These are phyloP conservation scores for Aspergillus steynii DNA, from an alignment of 495 filamentous ascomycete species.

Conservation along the genomic window DNA sequence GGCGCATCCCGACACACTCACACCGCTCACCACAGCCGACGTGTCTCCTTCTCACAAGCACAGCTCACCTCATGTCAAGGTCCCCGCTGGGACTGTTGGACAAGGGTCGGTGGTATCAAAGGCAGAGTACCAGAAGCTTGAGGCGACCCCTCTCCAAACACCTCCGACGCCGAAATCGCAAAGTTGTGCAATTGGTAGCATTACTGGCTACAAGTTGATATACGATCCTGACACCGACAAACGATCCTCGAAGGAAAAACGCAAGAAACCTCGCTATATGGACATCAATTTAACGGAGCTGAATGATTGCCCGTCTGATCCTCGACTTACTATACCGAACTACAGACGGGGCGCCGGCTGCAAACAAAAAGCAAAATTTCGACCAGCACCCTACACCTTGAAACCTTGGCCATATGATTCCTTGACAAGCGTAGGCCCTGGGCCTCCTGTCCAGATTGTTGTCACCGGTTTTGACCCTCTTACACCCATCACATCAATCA, in stretches of 20 bases:
- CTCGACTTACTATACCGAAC: constrained; percentile 66
- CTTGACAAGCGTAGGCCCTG: constrained; percentile 79
- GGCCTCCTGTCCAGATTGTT: constrained; percentile 84
- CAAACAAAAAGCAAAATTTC: constrained; percentile 71
- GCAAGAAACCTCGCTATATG: constrained; percentile 69
- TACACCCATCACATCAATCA: constrained; percentile 73
- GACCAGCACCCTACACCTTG: constrained; percentile 74
- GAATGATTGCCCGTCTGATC: constrained; percentile 72
- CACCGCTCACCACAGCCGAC: constrained; percentile 74
- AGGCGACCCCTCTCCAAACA: constrained; percentile 52
- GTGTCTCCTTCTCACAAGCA: constrained; percentile 68
- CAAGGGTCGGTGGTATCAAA: constrained; percentile 17
- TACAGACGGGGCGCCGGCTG: constrained; percentile 58
- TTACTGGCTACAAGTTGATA: constrained; percentile 66
- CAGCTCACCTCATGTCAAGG: constrained; percentile 51
- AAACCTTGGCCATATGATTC: constrained; percentile 77
- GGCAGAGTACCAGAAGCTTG: constrained; percentile 26
- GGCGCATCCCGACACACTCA: constrained; percentile 58
- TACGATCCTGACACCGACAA: constrained; percentile 76
- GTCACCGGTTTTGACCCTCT: constrained; percentile 93
- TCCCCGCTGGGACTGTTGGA: constrained; percentile 23
- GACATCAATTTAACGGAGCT: constrained; percentile 65
- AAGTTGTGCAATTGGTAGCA: constrained; percentile 59
- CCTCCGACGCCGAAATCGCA: constrained; percentile 55
- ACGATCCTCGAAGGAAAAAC: constrained; percentile 62